These are phyloP conservation scores for Penicillium herquei DNA, from an alignment of 495 filamentous ascomycete species.

Conservation along the genomic window DNA sequence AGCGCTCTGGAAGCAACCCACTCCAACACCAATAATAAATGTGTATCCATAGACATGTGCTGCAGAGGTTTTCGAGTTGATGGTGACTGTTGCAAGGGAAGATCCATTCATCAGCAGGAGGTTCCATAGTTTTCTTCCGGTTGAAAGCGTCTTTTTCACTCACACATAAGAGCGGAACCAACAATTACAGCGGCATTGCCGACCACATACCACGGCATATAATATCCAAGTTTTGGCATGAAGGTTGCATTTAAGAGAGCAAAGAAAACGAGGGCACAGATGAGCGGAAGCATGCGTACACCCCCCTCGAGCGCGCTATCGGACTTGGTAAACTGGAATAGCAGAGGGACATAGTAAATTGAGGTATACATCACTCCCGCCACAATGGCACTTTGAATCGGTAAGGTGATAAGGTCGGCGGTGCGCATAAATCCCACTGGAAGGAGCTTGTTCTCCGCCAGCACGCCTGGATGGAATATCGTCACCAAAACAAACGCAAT, in stretches of 20 bases:
- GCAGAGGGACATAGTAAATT: slow-evolving; percentile 4
- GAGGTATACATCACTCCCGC: slow-evolving; percentile 1
- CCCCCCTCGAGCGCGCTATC: background rate
- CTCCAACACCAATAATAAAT: slow-evolving; percentile 2
- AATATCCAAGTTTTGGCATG: slow-evolving; percentile 1
- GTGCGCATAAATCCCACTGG: slow-evolving; percentile 2
- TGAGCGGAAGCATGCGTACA: slow-evolving; percentile 7
- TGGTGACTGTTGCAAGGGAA: background rate
- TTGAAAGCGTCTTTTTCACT: background rate
- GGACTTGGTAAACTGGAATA: slow-evolving; percentile 1
- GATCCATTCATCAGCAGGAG: background rate
- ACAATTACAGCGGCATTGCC: background rate
- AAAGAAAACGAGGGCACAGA: background rate
- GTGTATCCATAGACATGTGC: slow-evolving; percentile 6
- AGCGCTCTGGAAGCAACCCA: slow-evolving; percentile 3
- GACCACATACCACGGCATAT: slow-evolving; percentile 3
- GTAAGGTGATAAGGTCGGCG: background rate
- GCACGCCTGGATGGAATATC: slow-evolving; percentile 4
- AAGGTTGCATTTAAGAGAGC: background rate
- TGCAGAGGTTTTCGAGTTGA: background rate
- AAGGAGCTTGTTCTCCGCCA: slow-evolving; percentile 1
- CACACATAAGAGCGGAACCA: slow-evolving; percentile 5
- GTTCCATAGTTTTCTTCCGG: background rate
- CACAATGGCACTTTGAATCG: slow-evolving; percentile 1
- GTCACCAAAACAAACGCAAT: slow-evolving; percentile 1